Conservation (phyloP, 371 early-diverging fungal genomes). For the Mortierella sp. region DNA sequence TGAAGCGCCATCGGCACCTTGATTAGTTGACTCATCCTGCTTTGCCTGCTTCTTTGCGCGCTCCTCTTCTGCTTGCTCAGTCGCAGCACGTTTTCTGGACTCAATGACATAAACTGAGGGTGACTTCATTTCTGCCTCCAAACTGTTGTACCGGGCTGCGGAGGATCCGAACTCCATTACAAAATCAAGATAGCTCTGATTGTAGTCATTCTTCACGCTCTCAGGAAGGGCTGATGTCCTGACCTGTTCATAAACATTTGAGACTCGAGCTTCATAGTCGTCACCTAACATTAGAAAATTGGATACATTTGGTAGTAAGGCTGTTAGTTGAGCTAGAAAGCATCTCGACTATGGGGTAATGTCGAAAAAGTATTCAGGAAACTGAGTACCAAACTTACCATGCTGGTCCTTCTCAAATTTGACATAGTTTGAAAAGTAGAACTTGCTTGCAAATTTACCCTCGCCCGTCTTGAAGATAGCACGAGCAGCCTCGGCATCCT, state of each 20-base stretch:
- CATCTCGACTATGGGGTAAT: no score
- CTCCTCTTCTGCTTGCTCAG: constrained; percentile 27
- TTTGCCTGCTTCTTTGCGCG: constrained; percentile 22
- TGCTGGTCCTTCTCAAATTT: constrained; percentile 68
- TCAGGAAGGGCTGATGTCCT: constrained; percentile 55
- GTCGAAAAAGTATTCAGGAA: no score
- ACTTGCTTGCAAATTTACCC: constrained; percentile 55
- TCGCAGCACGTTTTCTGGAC: constrained; percentile 40
- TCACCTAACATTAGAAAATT: constrained; percentile 32
- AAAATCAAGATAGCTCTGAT: constrained; percentile 60
- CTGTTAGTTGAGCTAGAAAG: background rate
- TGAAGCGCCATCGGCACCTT: constrained; percentile 12
- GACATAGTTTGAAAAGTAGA: constrained; percentile 64
- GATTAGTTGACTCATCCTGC: constrained; percentile 16
- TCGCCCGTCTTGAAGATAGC: constrained; percentile 53
- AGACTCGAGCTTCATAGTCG: constrained; percentile 52
- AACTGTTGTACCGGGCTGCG: constrained; percentile 29
- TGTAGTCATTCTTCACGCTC: constrained; percentile 56
- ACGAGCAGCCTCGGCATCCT: constrained; percentile 59
- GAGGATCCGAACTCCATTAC: constrained; percentile 60
- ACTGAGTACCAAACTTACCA: constrained; percentile 48
- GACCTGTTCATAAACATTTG: constrained; percentile 58
- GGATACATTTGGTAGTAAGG: background rate
- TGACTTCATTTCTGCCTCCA: constrained; percentile 34
- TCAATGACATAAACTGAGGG: constrained; percentile 22